Conservation (phyloP, 2,329 filamentous ascomycete genomes). For the Talaromyces islandicus region DNA sequence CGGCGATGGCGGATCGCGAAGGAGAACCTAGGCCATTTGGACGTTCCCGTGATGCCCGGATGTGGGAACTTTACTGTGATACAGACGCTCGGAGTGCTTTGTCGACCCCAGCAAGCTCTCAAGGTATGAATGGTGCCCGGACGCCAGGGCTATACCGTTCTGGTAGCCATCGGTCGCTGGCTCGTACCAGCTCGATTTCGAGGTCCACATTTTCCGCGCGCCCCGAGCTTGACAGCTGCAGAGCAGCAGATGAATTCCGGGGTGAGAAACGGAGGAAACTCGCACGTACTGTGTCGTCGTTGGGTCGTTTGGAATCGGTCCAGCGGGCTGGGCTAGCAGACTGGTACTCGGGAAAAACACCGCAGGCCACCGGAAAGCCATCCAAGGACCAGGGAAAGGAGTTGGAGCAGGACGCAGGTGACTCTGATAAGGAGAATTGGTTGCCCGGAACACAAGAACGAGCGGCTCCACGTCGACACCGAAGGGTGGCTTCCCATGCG, state of each 20-base stretch:
- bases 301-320: conserved; percentile 54
- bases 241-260: conserved; percentile 41
- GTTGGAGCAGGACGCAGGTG: conserved; percentile 50
- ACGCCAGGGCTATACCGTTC: conserved; percentile 70
- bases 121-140: conserved; percentile 57
- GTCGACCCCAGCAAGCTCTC: conserved; percentile 73
- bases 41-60: conserved; percentile 77
- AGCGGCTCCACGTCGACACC: conserved; percentile 34
- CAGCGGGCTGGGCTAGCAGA: conserved; percentile 13
- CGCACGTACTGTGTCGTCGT: conserved; percentile 55
- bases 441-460: conserved; percentile 42
- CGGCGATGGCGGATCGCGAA: conserved; percentile 32
- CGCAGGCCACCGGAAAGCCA: conserved; percentile 15
- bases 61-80: conserved; percentile 88
- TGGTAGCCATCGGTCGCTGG: conserved; percentile 46
- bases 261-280: conserved; percentile 58
- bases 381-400: conserved; percentile 30
- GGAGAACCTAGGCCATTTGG: conserved; percentile 52
- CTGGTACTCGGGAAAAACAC: conserved; percentile 5
- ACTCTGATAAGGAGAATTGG: conserved; percentile 97
- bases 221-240: conserved; percentile 43
- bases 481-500: conserved; percentile 25
- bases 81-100: conserved; percentile 72
- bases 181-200: conserved; percentile 46
- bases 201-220: conserved; percentile 43